Percentiles rank a stretch among this genome's conserved stretches.
phyloP scores from a whole-genome alignment of 75 land plant species.

The Selaginella moellendorffii region DNA sequence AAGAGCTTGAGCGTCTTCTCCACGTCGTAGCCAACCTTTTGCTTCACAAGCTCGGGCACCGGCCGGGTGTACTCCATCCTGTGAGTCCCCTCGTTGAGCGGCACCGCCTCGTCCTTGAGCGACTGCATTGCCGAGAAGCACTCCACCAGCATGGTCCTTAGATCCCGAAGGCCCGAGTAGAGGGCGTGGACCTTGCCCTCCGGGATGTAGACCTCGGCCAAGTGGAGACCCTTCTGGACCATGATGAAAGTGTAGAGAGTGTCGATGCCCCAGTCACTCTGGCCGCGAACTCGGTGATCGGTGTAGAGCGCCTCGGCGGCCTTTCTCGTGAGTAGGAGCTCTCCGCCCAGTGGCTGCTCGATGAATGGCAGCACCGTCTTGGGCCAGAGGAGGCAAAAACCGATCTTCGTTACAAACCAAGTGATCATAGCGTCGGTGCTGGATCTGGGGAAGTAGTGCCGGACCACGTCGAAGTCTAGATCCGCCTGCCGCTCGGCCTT shows the following conservation, averaged over 20 bases:
- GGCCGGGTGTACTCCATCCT: conserved; percentile 11
- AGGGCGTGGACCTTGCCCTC: conserved; percentile 20
- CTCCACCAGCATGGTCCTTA: conserved; percentile 16
- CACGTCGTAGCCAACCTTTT: conserved; percentile 17
- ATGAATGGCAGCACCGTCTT: conserved; percentile 13
- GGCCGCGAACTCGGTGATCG: conserved; percentile 13
- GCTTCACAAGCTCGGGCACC: conserved; percentile 14
- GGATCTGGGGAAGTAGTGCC: conserved; percentile 17
- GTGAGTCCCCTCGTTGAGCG: conserved; percentile 1
- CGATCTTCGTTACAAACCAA: conserved; percentile 16
- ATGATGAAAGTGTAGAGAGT: conserved; percentile 17
- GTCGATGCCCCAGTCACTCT: conserved; percentile 21
- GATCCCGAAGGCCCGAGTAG: conserved; percentile 15
- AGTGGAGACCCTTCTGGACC: conserved; percentile 10
- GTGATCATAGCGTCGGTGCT: conserved; percentile 23
- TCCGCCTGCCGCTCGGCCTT: conserved; percentile 18
- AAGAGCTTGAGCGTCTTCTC: conserved; percentile 16
- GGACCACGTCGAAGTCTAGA: conserved; percentile 17
- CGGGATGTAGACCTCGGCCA: conserved; percentile 17
- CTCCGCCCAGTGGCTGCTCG: conserved; percentile 20
- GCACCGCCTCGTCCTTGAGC: conserved; percentile 5
- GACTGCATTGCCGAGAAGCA: conserved; percentile 16
- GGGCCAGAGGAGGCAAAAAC: conserved; percentile 16
- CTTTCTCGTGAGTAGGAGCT: conserved; percentile 10
- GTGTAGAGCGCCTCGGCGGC: conserved; percentile 11